These are phyloP conservation scores for Odontarrhena argentea DNA, from an alignment of 345 rosid species.

Conservation along the genomic window DNA sequence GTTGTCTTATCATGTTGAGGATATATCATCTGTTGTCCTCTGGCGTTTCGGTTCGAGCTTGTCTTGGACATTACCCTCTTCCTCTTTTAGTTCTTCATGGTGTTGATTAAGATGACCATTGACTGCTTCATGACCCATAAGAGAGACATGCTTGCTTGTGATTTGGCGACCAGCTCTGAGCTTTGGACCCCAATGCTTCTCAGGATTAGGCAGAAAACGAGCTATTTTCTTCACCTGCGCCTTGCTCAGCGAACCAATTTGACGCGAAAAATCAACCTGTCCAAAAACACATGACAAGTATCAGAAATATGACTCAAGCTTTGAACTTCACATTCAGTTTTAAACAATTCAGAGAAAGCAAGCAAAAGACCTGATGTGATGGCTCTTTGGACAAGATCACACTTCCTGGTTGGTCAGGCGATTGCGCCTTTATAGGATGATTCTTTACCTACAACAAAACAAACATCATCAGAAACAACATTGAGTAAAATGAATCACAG, in stretches of 20 bases:
- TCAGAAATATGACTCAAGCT: not conserved
- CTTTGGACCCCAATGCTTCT: conserved; percentile 98
- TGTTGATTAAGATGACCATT: conserved; percentile 60
- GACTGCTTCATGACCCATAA: conserved; percentile 77
- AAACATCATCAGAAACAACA: conserved; percentile 39
- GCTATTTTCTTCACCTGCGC: conserved; percentile 91
- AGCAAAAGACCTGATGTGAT: conserved; percentile 55
- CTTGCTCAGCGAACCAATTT: conserved; percentile 86
- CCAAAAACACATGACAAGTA: conserved; percentile 2
- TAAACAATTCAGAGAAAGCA: conserved; percentile 4
- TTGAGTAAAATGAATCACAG: conserved; percentile 61
- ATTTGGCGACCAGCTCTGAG: conserved; percentile 87
- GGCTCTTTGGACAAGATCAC: conserved; percentile 85
- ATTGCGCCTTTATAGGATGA: conserved; percentile 88
- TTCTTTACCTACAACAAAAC: conserved; percentile 62
- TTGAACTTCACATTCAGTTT: not conserved
- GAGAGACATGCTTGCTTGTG: conserved; percentile 88
- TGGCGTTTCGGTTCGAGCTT: conserved; percentile 61
- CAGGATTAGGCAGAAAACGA: conserved; percentile 92
- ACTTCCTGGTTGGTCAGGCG: conserved; percentile 80
- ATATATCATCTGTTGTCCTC: conserved; percentile 46
- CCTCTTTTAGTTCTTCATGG: conserved; percentile 31
- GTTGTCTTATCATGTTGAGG: conserved; percentile 19
- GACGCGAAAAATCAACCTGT: conserved; percentile 91
- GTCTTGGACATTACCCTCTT: conserved; percentile 24